Base-by-base conservation (phyloP, 331 rosid species). In the Spiraea crenata region DNA sequence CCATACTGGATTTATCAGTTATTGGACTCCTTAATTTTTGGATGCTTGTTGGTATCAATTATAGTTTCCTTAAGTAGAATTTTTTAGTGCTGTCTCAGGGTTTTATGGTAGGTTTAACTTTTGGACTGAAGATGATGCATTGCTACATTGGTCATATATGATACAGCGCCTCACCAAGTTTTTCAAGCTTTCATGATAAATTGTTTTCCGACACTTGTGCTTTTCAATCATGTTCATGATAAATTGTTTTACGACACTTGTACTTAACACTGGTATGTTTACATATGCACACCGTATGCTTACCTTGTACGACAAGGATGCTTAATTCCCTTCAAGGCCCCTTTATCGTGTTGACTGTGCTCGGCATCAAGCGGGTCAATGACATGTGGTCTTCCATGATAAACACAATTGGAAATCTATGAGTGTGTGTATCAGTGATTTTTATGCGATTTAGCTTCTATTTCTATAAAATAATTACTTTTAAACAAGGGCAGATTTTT, bases 101-200 rank as follows among this genome's bases (percentile, higher is more conserved):
- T 49, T 9, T 3, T 48, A 48, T 66, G 59, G 37, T 37, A 16
- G 49, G 47, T 67, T 49, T 50, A 5, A 19, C 38, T 49, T 50
- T 50, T 67, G 60, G 59, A 47, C 45, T 38, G 4, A 49, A 41
- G 9, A 9, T 67, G 71, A 67, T 37, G 71, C 17, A 4, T 37
- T 49, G 2, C 34, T 14, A 37, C 31, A 31, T 38, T 34, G 40
- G 16, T 13, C 47, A 6, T 48, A 17, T 34, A 48, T 16, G 71
- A 0, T 48, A 66, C 8, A 66, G 9, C 14, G 34, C 2, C 16
- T 10, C 31, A 65, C 44, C 44, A 47, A 15, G 57, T 16, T 47
- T 47, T 50, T 34, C 70, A 48, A 48, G 58, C 71, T 14, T 49
- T 66, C 46, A 13, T 48, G 34, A 57, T 31, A 3, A 20, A 12